A percentile compares a stretch with the other conserved stretches of the same genome.
Conservation (phyloP, 2,329 filamentous ascomycete genomes). For the Zasmidium angulare region DNA sequence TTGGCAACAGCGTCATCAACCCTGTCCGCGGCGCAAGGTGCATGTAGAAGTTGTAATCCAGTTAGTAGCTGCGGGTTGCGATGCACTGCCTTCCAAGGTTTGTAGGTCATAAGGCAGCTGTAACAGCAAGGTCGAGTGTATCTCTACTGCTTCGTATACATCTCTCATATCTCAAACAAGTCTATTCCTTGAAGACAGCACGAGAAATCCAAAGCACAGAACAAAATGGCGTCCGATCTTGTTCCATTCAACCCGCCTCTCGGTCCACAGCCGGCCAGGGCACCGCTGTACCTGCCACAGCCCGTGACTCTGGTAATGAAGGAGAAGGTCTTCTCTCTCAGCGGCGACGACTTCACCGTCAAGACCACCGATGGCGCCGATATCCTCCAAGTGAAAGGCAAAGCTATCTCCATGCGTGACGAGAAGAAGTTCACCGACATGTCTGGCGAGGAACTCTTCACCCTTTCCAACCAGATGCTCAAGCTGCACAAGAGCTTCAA, state of each 20-base stretch:
- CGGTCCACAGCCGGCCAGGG: conserved; percentile 30
- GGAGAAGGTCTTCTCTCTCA: conserved; percentile 58
- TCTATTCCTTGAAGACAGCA: no score
- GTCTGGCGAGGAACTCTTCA: conserved; percentile 56
- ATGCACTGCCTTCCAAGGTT: no score
- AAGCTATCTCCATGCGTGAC: conserved; percentile 52
- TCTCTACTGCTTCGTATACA: no score
- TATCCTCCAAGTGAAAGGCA: conserved; percentile 58
- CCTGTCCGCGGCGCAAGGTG: no score
- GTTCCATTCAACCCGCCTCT: conserved; percentile 30
- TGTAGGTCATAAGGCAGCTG: no score
- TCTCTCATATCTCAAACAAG: no score
- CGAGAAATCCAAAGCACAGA: no score
- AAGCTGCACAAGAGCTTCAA: conserved; percentile 56
- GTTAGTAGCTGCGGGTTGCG: no score
- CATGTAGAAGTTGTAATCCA: no score
- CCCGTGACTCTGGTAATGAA: conserved; percentile 53
- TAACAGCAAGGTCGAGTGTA: no score
- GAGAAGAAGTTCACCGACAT: conserved; percentile 59
- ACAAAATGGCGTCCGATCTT: conserved; percentile 11
- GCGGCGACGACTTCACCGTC: conserved; percentile 65
- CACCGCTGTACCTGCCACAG: conserved; percentile 28
- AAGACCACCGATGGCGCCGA: conserved; percentile 55
- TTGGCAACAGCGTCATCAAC: no score
- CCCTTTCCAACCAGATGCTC: conserved; percentile 55